phyloP scores from a whole-genome alignment of 345 rosid genomes.

The Eutrema yunnanense region DNA sequence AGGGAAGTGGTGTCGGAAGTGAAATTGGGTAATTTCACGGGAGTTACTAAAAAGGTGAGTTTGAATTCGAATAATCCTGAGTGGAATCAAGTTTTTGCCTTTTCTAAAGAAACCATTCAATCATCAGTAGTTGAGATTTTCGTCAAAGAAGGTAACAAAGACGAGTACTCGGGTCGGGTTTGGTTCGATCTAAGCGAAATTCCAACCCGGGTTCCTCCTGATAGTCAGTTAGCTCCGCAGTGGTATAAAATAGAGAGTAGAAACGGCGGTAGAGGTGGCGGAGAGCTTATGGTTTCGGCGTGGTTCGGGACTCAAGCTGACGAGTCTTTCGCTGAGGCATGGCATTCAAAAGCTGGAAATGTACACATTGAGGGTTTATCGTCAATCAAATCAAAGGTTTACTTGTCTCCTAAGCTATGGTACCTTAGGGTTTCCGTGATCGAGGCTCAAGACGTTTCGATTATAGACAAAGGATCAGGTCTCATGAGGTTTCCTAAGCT shows the following conservation, averaged over 20 bases:
- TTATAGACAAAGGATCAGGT: conserved; percentile 40
- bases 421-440: conserved; percentile 56
- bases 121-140: conserved; percentile 65
- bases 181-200: conserved; percentile 65
- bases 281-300: conserved; percentile 61
- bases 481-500: conserved; percentile 53
- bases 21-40: conserved; percentile 63
- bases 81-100: conserved; percentile 75
- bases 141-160: conserved; percentile 49
- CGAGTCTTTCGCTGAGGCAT: conserved; percentile 65
- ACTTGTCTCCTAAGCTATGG: conserved; percentile 70
- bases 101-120: conserved; percentile 71
- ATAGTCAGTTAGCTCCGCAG: conserved; percentile 69
- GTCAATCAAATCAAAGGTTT: conserved; percentile 54
- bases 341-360: conserved; percentile 71
- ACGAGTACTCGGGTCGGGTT: conserved; percentile 57
- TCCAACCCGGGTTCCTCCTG: conserved; percentile 65
- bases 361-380: conserved; percentile 49
- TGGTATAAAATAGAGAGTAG: conserved; percentile 64
- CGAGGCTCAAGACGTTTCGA: conserved; percentile 63
- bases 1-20: conserved; percentile 57
- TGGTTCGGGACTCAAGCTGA: conserved; percentile 88
- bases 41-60: conserved; percentile 46
- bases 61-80: conserved; percentile 33
- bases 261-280: conserved; percentile 40